These are phyloP conservation scores for Erucastrum elatum DNA, from an alignment of 345 rosid genomes.

Conservation along the genomic window DNA sequence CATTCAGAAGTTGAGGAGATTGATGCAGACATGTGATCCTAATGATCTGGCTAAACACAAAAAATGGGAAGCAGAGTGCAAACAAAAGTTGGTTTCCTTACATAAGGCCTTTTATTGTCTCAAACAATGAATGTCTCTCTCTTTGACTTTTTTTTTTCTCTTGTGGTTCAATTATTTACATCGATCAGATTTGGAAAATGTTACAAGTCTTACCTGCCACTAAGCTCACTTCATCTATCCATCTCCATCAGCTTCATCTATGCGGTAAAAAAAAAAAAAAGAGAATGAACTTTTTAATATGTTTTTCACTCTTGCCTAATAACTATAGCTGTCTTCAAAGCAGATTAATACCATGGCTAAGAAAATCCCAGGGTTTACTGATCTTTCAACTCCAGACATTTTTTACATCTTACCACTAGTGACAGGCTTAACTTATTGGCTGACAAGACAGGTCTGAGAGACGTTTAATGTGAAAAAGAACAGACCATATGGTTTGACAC, in stretches of 20 bases:
- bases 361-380: slow-evolving; percentile 44
- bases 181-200: slow-evolving; percentile 37
- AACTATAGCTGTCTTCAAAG: not conserved
- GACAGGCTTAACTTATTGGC: slow-evolving; percentile 47
- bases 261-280: slow-evolving; percentile 41
- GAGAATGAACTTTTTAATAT: not conserved
- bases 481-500: too few relatives aligned
- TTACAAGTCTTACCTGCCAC: slow-evolving; percentile 39
- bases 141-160: not conserved
- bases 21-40: slow-evolving; percentile 2
- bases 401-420: slow-evolving; percentile 48
- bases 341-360: slow-evolving; percentile 59
- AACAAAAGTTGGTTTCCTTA: not conserved
- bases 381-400: slow-evolving; percentile 53
- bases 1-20: not conserved
- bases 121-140: slow-evolving; percentile 1
- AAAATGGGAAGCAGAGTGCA: slow-evolving; percentile 7
- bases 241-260: slow-evolving; percentile 47
- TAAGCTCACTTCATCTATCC: slow-evolving; percentile 43
- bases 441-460: not conserved
- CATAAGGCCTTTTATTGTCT: not conserved
- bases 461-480: too few relatives aligned
- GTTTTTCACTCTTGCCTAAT: not conserved
- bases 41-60: not conserved
- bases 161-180: not conserved